These are phyloP conservation scores for Acanthamoeba royreba DNA, from an alignment of 208 protist species.

Conservation along the genomic window DNA sequence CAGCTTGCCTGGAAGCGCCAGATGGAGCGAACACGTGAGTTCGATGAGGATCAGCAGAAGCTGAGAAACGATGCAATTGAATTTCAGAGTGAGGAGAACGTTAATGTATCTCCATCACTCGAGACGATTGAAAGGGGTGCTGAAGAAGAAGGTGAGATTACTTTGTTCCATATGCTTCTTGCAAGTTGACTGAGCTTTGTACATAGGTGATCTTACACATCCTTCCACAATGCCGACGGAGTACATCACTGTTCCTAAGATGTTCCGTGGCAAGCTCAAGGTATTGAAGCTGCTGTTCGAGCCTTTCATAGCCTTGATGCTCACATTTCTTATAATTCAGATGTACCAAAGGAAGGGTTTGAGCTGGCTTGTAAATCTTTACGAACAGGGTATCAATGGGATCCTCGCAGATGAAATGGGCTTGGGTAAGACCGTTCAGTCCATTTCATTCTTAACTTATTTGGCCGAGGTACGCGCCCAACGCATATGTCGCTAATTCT, in stretches of 20 bases:
- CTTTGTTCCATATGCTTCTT: not conserved
- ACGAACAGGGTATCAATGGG: slow-evolving; percentile 74
- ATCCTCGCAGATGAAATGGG: slow-evolving; percentile 61
- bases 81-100: not conserved
- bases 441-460: slow-evolving; percentile 3
- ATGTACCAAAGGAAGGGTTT: slow-evolving; percentile 66
- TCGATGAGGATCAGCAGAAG: slow-evolving; percentile 59
- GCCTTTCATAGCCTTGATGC: not conserved
- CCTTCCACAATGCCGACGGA: not conserved
- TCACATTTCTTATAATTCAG: not conserved
- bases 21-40: slow-evolving; percentile 33
- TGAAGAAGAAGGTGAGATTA: not conserved
- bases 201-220: not conserved
- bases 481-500: not conserved
- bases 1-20: slow-evolving; percentile 57
- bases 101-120: not conserved
- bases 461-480: not conserved
- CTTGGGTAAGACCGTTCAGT: slow-evolving; percentile 38
- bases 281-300: not conserved
- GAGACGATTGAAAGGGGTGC: not conserved
- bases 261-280: slow-evolving; percentile 11
- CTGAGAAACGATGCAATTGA: not conserved
- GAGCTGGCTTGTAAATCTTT: slow-evolving; percentile 68
- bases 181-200: not conserved
- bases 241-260: not conserved